A percentile compares a stretch with the other conserved stretches of the same genome.
These are phyloP conservation scores for Salix viminalis DNA, from an alignment of 345 rosid species.

Conservation along the genomic window DNA sequence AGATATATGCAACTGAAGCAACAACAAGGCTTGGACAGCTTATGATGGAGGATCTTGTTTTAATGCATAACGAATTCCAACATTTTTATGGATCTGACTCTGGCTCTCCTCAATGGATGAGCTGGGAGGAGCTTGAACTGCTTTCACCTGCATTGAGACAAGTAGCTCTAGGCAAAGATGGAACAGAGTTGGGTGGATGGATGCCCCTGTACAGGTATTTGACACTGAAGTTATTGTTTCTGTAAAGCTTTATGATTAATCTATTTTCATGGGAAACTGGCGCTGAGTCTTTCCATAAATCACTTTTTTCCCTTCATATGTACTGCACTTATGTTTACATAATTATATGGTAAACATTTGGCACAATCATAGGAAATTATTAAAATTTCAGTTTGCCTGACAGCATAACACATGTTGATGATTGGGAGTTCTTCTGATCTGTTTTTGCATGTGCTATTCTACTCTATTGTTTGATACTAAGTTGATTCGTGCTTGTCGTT, in stretches of 20 bases:
- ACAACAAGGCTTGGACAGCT: conserved; percentile 69
- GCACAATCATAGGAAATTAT: too few species aligned
- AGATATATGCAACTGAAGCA: conserved; percentile 78
- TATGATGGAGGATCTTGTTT: conserved; percentile 85
- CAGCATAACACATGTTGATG: too few species aligned
- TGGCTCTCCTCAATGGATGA: conserved; percentile 60
- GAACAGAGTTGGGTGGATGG: conserved; percentile 72
- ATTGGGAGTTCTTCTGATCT: too few species aligned
- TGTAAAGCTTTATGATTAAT: not conserved
- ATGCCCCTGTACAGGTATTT: conserved; percentile 73
- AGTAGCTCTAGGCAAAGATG: conserved; percentile 52
- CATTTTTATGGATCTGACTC: conserved; percentile 52
- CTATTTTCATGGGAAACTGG: not conserved
- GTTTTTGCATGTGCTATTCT: too few species aligned
- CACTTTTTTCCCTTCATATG: too few species aligned
- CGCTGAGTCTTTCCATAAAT: too few species aligned
- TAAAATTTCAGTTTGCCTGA: too few species aligned
- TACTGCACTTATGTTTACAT: too few species aligned
- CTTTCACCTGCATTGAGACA: conserved; percentile 52
- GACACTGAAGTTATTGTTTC: not conserved
- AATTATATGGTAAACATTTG: too few species aligned
- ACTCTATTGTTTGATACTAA: too few species aligned
- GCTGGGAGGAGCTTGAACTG: conserved; percentile 52
- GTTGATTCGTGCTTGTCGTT: too few species aligned
- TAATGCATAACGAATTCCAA: conserved; percentile 63